phyloP scores from a whole-genome alignment of 176 grass and related monocot species.

The Thinopyrum elongatum region DNA sequence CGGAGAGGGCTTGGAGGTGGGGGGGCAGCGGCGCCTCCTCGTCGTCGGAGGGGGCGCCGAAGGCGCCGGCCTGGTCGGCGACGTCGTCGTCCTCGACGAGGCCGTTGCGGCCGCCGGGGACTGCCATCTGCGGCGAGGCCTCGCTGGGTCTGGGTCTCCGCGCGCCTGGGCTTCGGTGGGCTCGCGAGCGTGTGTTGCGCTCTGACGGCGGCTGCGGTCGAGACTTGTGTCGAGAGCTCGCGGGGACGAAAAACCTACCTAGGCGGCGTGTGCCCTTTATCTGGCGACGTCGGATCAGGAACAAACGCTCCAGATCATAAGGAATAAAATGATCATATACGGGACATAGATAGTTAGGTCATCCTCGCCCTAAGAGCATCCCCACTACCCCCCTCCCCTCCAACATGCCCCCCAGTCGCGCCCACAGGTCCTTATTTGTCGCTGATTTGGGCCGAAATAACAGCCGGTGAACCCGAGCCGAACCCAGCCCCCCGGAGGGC shows the following conservation, averaged over 20 bases:
- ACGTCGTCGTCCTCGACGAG: slow-evolving; percentile 33
- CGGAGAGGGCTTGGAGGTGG: slow-evolving; percentile 75
- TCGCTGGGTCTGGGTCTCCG: not conserved
- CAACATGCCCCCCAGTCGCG: too few species aligned
- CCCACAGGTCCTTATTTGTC: too few species aligned
- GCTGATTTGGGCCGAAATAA: too few species aligned
- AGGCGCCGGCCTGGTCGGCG: slow-evolving; percentile 32
- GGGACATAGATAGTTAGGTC: too few species aligned
- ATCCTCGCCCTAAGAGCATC: too few species aligned
- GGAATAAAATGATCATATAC: too few species aligned
- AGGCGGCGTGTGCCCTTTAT: not conserved
- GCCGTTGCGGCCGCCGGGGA: slow-evolving; percentile 41
- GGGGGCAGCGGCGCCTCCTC: slow-evolving; percentile 58
- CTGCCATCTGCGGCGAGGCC: slow-evolving; percentile 37
- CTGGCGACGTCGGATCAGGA: not conserved
- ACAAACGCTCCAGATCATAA: not conserved
- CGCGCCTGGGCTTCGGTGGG: not conserved
- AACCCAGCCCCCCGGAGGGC: too few species aligned
- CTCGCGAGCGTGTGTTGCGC: not conserved
- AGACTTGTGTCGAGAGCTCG: not conserved
- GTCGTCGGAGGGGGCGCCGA: slow-evolving; percentile 29
- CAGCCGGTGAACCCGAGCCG: too few species aligned
- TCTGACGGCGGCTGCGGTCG: not conserved
- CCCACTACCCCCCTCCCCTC: too few species aligned
- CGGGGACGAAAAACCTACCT: not conserved